A percentile compares a stretch with the other conserved stretches of the same genome.
phyloP scores from a whole-genome alignment of 768 basidiomycete genomes.

The Hydnomerulius pinastri region DNA sequence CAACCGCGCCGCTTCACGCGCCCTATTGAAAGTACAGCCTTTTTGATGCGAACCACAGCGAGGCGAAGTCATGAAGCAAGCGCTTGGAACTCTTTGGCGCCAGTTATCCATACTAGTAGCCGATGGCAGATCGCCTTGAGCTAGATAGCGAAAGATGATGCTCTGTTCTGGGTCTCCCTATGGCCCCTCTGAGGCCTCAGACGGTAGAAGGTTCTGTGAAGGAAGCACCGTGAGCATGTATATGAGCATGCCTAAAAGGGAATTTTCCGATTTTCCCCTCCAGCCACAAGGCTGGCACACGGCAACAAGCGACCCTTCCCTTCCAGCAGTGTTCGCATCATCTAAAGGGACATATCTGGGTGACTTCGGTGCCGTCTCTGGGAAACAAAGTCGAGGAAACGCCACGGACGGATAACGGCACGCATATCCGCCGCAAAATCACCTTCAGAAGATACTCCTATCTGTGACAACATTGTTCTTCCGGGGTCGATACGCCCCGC shows the following conservation, averaged over 20 bases:
- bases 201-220: not conserved
- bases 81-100: no score
- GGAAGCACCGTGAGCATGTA: not conserved
- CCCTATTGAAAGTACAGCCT: not conserved
- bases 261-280: not conserved
- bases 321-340: not conserved
- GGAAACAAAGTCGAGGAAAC: not conserved
- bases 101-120: not conserved
- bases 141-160: not conserved
- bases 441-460: not conserved
- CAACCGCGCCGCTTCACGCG: not conserved
- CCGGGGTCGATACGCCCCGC: no score
- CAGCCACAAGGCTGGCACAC: not conserved
- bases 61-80: no score
- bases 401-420: not conserved
- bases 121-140: not conserved
- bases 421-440: not conserved
- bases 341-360: not conserved
- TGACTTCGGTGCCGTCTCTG: not conserved
- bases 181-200: not conserved
- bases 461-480: not conserved
- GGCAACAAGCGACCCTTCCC: not conserved
- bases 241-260: not conserved
- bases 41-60: not conserved
- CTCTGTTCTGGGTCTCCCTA: not conserved